Base-by-base conservation (phyloP, 768 basidiomycete species). In the Pluteus cervinus region DNA sequence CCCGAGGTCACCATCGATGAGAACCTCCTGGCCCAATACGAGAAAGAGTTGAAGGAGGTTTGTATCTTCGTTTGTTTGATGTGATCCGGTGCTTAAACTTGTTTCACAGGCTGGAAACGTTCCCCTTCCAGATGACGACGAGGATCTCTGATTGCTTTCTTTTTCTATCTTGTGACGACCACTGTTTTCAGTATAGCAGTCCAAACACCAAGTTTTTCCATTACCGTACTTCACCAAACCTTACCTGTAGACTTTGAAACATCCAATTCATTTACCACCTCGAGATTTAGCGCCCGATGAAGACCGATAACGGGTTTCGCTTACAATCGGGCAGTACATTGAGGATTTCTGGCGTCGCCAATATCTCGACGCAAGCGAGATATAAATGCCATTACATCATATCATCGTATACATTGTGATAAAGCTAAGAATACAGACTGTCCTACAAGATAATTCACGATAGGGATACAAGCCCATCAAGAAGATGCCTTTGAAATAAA, bases 71-170 rank as follows among this genome's bases (percentile, higher is more conserved):
- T 36, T 12, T 23, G 20, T 9, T 46, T n/a, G 9, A 39, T 42
- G 26, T 39, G 30, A 39, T 43, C 26, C 36, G 29, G 41, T 51
- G 31, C 42, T 39, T 24, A 25, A 9, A 21, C 32, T 16, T 20
- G 39, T 21, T 42, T 34, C 7, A 10, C 38, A 89, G 82, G 94
- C 94, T 42, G 91, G 87, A 55, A 70, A 72, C 45, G 84, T 92
- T 46, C 96, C 96, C 54, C 86, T 99, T 45, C 96, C 96, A 37
- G 96, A 98, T 64, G 96, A 99, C 63, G 96, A 93, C 35, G 91
- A 94, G 40, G 86, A 90, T 49, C 72, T 87, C 53, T 84, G 73
- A 68, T 54, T 36, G 47, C 35, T 41, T 35, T 45, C 42, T 44
- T 33, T 43, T 48, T 43, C 42, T 44, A 48, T 48, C 40, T 45